Base-by-base conservation (phyloP, 306 rosid species). In the Vigna reflexopilosa region DNA sequence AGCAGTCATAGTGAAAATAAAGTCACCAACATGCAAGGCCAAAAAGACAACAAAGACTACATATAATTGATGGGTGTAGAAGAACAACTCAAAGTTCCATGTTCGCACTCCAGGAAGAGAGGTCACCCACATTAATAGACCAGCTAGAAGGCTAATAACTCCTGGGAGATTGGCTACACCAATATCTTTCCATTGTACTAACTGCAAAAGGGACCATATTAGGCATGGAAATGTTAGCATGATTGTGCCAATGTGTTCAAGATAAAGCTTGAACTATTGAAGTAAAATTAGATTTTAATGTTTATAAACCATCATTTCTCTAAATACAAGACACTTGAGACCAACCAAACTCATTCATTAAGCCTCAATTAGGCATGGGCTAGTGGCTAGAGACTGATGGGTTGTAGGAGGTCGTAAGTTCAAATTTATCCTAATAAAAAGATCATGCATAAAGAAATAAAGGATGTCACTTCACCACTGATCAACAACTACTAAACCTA, bases 31-130 rank as follows among this genome's bases (percentile, higher is more conserved):
- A 72, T 95, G 98, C 82, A 92, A 73, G 15, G 97, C 97, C 68
- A 95, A 36, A 83, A 89, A 89, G 77, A 95, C 70, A 34, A 90
- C 80, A 36, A 92, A 95, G 78, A 95, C 82, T 15, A 91, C 76
- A 62, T 92, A 95, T 63, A 95, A 84, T 58, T 95, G 97, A 82
- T 95, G 98, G 15, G 97, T 95, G 88, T 92, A 95, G 89, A 92
- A 92, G 85, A 95, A 95, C 84, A 95, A 52, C 87, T 95, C 98
- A 59, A 95, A 95, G 50, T 90, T 88, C 76, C 87, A 62, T 59
- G 73, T 90, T 80, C 98, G 84, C 63, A 92, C 88, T 63, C 89
- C 91, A 45, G 94, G 86, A 70, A 95, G 89, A 42, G 98, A 95
- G 26, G 98, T 95, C 78, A 82, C 81, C 98, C 98, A 95, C 98